phyloP scores from a whole-genome alignment of 495 filamentous ascomycete genomes.

The Podospora comata region DNA sequence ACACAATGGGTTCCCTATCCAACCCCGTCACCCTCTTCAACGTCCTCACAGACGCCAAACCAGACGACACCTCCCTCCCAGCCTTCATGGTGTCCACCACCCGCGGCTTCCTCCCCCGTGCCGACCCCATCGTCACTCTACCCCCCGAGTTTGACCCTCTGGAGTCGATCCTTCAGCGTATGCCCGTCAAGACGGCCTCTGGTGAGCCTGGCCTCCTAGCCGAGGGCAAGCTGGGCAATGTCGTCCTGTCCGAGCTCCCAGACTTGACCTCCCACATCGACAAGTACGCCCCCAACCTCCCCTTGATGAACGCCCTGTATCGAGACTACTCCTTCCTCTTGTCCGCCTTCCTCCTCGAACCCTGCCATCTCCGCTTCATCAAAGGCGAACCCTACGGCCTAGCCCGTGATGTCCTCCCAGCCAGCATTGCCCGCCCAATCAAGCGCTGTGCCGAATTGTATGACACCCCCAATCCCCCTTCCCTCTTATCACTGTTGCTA shows the following conservation, averaged over 20 bases:
- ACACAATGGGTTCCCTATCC: constrained; percentile 38
- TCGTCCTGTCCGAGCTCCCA: constrained; percentile 62
- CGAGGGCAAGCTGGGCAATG: constrained; percentile 63
- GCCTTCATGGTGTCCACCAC: constrained; percentile 87
- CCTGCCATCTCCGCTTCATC: constrained; percentile 75
- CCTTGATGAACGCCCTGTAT: constrained; percentile 76
- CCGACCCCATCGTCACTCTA: constrained; percentile 57
- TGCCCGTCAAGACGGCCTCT: constrained; percentile 67
- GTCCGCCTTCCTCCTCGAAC: constrained; percentile 86
- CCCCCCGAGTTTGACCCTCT: constrained; percentile 68
- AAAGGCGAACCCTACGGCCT: constrained; percentile 70
- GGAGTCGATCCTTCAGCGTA: constrained; percentile 64
- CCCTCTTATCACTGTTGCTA: neutral
- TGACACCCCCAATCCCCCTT: constrained; percentile 33
- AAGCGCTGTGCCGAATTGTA: constrained; percentile 75
- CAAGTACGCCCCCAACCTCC: constrained; percentile 65
- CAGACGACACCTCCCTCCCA: constrained; percentile 52
- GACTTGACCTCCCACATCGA: constrained; percentile 70
- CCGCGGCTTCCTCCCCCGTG: constrained; percentile 72
- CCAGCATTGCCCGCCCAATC: constrained; percentile 68
- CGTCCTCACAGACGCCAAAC: constrained; percentile 40
- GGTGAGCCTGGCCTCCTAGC: constrained; percentile 77
- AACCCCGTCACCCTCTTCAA: constrained; percentile 33
- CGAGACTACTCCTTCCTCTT: constrained; percentile 88
- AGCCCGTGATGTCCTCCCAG: constrained; percentile 66